phyloP scores from a whole-genome alignment of 345 rosid genomes.

The Erodium maritimum region DNA sequence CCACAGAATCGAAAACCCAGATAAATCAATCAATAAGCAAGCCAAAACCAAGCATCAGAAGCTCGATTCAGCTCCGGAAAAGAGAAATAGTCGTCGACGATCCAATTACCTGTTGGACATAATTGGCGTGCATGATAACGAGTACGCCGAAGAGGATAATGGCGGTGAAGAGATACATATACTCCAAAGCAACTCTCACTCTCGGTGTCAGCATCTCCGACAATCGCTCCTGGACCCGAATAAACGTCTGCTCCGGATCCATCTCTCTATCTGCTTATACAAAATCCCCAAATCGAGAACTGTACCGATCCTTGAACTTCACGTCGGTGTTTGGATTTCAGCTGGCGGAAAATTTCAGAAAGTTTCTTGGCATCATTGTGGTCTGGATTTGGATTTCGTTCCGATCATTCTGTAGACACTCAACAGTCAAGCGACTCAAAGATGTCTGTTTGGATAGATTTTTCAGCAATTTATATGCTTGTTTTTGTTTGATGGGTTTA shows the following conservation, averaged over 20 bases:
- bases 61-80: neutral
- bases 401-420: neutral
- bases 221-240: conserved; percentile 89
- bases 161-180: conserved; percentile 62
- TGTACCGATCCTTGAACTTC: no score
- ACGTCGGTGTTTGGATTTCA: neutral
- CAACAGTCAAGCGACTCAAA: neutral
- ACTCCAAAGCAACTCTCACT: conserved; percentile 78
- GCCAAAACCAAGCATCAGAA: neutral
- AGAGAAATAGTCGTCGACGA: neutral
- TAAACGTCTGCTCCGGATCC: conserved; percentile 99
- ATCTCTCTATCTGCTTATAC: no score
- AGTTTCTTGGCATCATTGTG: neutral
- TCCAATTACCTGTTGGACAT: conserved; percentile 69
- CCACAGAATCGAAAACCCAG: neutral
- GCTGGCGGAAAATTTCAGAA: neutral
- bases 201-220: conserved; percentile 77
- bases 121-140: conserved; percentile 99
- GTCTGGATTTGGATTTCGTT: neutral
- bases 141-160: conserved; percentile 81
- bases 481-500: neutral
- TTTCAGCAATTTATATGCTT: neutral
- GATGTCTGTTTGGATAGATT: no score
- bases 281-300: neutral
- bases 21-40: neutral